Base-by-base conservation (phyloP, 2,329 filamentous ascomycete genomes). In the Pseudocercospora musae region DNA sequence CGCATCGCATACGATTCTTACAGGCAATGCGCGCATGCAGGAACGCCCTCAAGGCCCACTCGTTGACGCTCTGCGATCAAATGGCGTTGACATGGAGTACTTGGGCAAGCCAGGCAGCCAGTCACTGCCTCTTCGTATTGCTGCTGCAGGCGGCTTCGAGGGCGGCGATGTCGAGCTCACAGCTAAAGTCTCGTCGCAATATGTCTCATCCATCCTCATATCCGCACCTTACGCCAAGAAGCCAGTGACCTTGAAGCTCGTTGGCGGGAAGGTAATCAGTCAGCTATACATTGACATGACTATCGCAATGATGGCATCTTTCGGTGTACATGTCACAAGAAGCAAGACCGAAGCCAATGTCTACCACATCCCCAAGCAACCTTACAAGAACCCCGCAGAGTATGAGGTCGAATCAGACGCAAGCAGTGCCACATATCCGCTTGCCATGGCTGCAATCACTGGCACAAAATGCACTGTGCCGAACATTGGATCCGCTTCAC, bases 261-360 rank as follows among this genome's bases (percentile, higher is more conserved):
- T 98, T 11, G 95, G 95, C n/a, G 95, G 93, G 59, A 98, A 96
- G 76, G 94, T 95, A 48, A 96, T 99, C 68, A 98, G 94, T 1
- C 93, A 98, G 75, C 87, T 89, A 1, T 99, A 99, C 76, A 98
- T 99, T 72, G 92, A 99, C 75, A 98, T 99, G 94, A 99, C 95
- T 1, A 92, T 96, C 58, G 85, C 92, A 15, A 99, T 99, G 94
- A 99, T 99, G 95, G 84, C 85, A 59, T 85, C 90, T 2, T 99
- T 99, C 72, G 95, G 95, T 55, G 86, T 99, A 44, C 76, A 87
- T 42, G 95, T 97, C 11, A 82, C 87, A 65, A 87, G 85, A 70
- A 96, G 93, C 8, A 77, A 85, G 31, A 89, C 85, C 2, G 92
- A 97, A 71, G 85, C 89, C 50, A 89, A 98, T 74, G 96, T 94